Evolutionary conservation across 306 rosid genomes (phyloP), one percentile per base, ranked within the genome.

Genomic region (Dalbergia cultrata): DNA sequence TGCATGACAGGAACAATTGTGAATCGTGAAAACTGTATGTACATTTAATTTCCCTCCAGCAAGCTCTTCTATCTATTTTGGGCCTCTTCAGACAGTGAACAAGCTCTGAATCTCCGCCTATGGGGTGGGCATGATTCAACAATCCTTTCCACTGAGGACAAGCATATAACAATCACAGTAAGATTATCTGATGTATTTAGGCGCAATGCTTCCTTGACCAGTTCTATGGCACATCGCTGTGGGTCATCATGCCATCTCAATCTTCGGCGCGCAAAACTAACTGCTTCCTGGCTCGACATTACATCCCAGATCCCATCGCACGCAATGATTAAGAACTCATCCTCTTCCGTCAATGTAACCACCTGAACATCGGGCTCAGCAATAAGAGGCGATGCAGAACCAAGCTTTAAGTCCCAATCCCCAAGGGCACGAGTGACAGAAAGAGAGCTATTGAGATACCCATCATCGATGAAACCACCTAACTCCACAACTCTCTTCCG

Each of bases 231-330:
- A 86, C 92, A 87, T 74, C 70, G 87, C 13, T 89, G 89, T 0
- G 98, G 98, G 52, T 94, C 97, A 34, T 88, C 82, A 34, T 92
- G 94, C 90, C 89, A 86, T 82, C 97, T 83, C 84, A 94, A 81
- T 11, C 88, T 89, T 0, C 88, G 92, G 14, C 97, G 91, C 39
- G 88, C 97, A 12, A 94, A 86, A 74, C 97, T 90, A 68, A 94
- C 97, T 13, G 97, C 97, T 9, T 78, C 65, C 79, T 94, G 97
- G 85, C 98, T 92, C 12, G 90, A 72, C 89, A 94, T 87, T 1
- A 88, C 94, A 60, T 94, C 98, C 98, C 98, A 94, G 49, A 94
- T 86, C 21, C 97, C 98, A 71, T 94, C 98, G 74, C 98, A 94
- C 12, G 91, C 90, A 67, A 94, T 88, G 60, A 94, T 89, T 85